Percentiles rank a stretch among this genome's conserved stretches.
phyloP scores from a whole-genome alignment of 352 stramenopile genomes.

The Pythium aquatile region DNA sequence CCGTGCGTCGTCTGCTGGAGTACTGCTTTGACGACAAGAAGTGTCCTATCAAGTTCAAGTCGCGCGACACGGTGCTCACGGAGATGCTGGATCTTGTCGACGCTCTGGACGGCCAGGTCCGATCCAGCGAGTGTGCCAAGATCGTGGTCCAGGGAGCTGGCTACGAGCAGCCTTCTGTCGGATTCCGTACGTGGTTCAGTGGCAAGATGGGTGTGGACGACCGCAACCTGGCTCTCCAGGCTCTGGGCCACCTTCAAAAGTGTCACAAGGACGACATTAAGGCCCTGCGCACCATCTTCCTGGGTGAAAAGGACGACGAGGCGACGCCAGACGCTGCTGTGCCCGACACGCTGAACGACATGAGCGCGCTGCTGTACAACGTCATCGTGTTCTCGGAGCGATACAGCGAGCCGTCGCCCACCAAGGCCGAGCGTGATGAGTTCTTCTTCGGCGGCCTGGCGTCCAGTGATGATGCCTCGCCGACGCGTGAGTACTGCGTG shows the following conservation, averaged over 20 bases:
- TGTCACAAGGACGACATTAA: not conserved
- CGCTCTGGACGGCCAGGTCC: constrained; percentile 13
- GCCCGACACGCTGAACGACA: constrained; percentile 4
- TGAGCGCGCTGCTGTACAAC: constrained; percentile 14
- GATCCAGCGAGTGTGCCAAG: constrained; percentile 21
- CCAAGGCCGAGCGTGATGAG: not conserved
- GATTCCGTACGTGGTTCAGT: not conserved
- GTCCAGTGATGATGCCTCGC: not conserved
- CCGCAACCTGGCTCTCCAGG: not conserved
- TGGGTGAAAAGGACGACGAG: not conserved
- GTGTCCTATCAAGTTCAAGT: constrained; percentile 17
- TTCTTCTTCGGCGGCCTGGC: constrained; percentile 15
- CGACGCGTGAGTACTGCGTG: constrained; percentile 17
- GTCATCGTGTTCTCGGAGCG: constrained; percentile 24
- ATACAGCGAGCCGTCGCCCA: constrained; percentile 9
- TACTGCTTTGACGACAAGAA: constrained; percentile 13
- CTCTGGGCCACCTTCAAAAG: not conserved
- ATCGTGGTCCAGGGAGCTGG: not conserved
- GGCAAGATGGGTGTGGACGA: not conserved
- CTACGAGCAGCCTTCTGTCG: not conserved
- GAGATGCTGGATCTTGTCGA: constrained; percentile 8
- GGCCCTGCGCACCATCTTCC: not conserved
- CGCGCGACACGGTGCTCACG: constrained; percentile 12
- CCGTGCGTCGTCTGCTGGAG: constrained; percentile 15
- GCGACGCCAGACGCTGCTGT: not conserved